Evolutionary conservation across 2,329 filamentous ascomycete genomes (phyloP), one percentile per base, ranked within the genome.

Genomic region (Colletotrichum musicola): DNA sequence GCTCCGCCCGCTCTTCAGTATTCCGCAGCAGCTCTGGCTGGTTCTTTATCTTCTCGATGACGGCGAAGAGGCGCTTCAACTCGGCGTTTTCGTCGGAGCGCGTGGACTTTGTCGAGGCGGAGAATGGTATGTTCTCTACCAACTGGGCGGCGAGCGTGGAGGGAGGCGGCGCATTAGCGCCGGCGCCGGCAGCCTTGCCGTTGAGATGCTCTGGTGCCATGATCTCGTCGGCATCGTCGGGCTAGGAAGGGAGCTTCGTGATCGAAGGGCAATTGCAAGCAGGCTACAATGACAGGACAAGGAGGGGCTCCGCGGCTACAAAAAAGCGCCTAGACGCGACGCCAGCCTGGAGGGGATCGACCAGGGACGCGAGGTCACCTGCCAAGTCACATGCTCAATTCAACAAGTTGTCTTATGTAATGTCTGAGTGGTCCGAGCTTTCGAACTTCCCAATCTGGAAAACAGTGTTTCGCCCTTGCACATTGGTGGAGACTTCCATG

Each of bases 101-200:
- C 61, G 87, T 86, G 51, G 87, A 88, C 70, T 85, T 86, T 59
- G 87, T 85, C 57, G 88, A 88, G 22, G 91, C 87, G 50, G 92
- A 89, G 71, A 25, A 25, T 4, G 22, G 22, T 2, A 94, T 90
- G 77, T 93, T 93, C 77, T 93, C 91, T 71, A 96, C 93, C 65
- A 98, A 90, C 79, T 97, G 93, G 13, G 93, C 93, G 60, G 95
- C 94, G 75, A 97, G 86, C 10, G 94, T 97, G 16, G 95, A 97
- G 13, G 94, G 92, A 46, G 90, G 89, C 53, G 90, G 89, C 53
- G 83, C 82, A 10, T 68, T 76, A 61, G 68, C 51, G 44, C 62
- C 55, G 35, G 71, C 60, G 53, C 59, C 68, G 49, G 65, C 64
- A 9, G 59, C 55, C 55, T 57, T 61, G 64, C 64, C 65, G 63